Percentiles rank a stretch among this genome's conserved stretches.
Evolutionary conservation across 2,329 filamentous ascomycete genomes (phyloP).

Genomic region (Ophiocordyceps camponoti-rufipedis): DNA sequence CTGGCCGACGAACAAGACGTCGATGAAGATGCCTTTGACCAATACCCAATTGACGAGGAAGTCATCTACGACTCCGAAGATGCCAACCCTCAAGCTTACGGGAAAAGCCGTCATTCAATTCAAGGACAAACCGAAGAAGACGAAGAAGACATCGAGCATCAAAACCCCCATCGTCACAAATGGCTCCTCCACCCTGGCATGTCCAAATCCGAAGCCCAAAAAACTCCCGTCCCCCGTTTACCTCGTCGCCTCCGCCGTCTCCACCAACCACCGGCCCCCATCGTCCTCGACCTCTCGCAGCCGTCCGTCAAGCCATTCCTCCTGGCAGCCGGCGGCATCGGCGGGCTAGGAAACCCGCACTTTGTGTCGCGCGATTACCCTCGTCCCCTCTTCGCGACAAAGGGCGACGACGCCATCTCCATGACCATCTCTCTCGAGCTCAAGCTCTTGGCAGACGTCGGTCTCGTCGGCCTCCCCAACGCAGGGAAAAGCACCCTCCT

Average conservation of each 20-base stretch:
- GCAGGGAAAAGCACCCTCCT: conserved; percentile 90
- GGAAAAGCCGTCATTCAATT: no score
- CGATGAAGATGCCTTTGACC: background rate
- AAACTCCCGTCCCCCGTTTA: conserved; percentile 29
- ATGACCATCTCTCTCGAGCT: conserved; percentile 76
- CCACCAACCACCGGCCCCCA: conserved; percentile 53
- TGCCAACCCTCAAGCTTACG: background rate
- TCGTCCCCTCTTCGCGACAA: conserved; percentile 74
- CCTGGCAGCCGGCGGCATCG: conserved; percentile 71
- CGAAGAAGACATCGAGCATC: conserved; percentile 18
- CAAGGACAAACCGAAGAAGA: conserved; percentile 1
- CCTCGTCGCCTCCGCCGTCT: conserved; percentile 34
- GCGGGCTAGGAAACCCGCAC: conserved; percentile 84
- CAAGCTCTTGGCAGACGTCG: conserved; percentile 88
- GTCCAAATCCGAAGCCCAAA: conserved; percentile 46
- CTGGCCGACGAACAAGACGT: conserved; percentile 1
- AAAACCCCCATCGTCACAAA: conserved; percentile 41
- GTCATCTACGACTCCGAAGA: background rate
- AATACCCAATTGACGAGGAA: conserved; percentile 3
- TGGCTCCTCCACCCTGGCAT: conserved; percentile 79
- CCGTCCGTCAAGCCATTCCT: conserved; percentile 73
- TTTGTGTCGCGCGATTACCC: conserved; percentile 62
- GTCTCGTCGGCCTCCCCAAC: conserved; percentile 86
- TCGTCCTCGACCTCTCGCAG: conserved; percentile 53
- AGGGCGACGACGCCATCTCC: conserved; percentile 61